Percentiles rank a stretch among this genome's conserved stretches.
These are phyloP conservation scores for Rosellinia necatrix DNA, from an alignment of 2,329 filamentous ascomycete species.

Conservation along the genomic window DNA sequence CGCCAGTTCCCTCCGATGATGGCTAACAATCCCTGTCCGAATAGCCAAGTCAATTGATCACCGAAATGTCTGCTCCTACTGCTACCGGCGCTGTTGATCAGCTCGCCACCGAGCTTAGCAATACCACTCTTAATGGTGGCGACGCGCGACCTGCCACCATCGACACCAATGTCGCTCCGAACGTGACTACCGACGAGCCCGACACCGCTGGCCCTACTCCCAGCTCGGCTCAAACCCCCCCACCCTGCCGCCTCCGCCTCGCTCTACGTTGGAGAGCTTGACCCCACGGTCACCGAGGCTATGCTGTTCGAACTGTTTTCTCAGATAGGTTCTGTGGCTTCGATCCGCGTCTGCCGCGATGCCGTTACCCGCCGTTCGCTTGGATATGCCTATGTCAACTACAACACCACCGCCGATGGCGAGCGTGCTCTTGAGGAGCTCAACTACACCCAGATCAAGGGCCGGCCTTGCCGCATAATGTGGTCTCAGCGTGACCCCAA, in stretches of 20 bases:
- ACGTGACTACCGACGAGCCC: constrained; percentile 59
- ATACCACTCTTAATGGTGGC: constrained; percentile 70
- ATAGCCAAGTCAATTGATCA: constrained; percentile 31
- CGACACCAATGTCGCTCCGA: constrained; percentile 72
- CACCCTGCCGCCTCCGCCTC: constrained; percentile 94
- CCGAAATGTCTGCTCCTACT: constrained; percentile 63
- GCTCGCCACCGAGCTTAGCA: constrained; percentile 78
- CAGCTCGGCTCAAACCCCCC: constrained; percentile 68
- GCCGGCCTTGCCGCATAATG: constrained; percentile 99
- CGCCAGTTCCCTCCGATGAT: constrained; percentile 19
- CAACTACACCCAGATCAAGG: constrained; percentile 99
- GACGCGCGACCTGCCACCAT: constrained; percentile 69
- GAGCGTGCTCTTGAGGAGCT: constrained; percentile 99
- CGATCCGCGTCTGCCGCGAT: constrained; percentile 99
- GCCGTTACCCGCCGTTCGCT: constrained; percentile 98
- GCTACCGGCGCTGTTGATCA: constrained; percentile 71
- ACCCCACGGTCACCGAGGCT: constrained; percentile 95
- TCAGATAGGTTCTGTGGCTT: constrained; percentile 97
- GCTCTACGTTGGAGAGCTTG: constrained; percentile 98
- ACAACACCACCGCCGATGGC: constrained; percentile 95
- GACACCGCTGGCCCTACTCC: constrained; percentile 72
- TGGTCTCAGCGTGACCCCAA: constrained; percentile 99
- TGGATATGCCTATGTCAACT: constrained; percentile 99
- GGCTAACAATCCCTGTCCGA: constrained; percentile 12
- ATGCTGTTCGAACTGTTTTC: constrained; percentile 99